Conservation (phyloP, 2,329 filamentous ascomycete genomes). For the Pseudogymnoascus sp. region DNA sequence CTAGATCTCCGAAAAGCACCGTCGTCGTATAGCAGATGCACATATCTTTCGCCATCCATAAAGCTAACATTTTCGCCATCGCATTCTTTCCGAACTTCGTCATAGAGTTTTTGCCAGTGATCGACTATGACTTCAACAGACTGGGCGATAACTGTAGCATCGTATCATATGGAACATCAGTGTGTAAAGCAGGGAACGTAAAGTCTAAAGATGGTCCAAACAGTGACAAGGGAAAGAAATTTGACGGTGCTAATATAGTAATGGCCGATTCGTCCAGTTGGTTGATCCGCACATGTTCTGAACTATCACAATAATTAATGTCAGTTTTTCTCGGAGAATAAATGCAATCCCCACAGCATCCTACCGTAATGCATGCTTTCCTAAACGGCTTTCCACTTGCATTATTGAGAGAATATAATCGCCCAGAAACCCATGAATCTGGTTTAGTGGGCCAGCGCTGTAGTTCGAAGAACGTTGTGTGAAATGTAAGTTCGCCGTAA, state of each 20-base stretch:
- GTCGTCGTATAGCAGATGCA: conserved; percentile 21
- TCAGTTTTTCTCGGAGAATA: neutral
- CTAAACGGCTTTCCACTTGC: neutral
- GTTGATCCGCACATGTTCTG: too few species aligned
- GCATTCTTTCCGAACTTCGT: neutral
- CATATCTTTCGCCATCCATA: neutral
- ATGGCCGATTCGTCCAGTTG: neutral
- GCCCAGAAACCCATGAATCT: conserved; percentile 44
- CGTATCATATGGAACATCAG: neutral
- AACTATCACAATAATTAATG: neutral
- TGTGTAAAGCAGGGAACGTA: neutral
- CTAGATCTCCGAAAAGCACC: conserved; percentile 21
- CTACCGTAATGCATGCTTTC: neutral
- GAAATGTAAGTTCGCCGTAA: neutral
- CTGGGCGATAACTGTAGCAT: neutral
- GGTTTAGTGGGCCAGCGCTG: conserved; percentile 29
- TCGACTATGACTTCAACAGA: neutral
- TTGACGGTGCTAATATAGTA: neutral
- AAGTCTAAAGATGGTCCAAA: neutral
- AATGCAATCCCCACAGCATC: neutral
- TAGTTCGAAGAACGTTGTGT: neutral
- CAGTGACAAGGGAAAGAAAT: neutral
- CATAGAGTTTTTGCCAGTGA: neutral
- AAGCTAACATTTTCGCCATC: neutral
- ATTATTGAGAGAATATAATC: conserved; percentile 28